These are phyloP conservation scores for Tolypocladium guangdongense DNA, from an alignment of 2,329 filamentous ascomycete species.

Conservation along the genomic window DNA sequence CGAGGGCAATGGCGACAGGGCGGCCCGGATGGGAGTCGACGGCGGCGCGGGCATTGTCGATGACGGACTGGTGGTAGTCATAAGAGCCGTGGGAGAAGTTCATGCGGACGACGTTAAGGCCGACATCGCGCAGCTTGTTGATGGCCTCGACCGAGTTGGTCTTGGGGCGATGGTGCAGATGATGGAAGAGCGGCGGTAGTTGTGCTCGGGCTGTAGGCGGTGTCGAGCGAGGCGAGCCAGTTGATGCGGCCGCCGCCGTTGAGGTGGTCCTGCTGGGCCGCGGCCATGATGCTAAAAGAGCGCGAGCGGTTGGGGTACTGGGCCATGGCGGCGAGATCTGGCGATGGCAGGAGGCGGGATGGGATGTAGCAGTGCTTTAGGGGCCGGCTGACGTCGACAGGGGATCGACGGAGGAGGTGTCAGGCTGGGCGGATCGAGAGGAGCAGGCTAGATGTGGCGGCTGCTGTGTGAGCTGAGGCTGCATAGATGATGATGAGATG, in stretches of 20 bases:
- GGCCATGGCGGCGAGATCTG: slow-evolving; percentile 18
- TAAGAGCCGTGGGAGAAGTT: slow-evolving; percentile 82
- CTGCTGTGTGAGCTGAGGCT: not conserved
- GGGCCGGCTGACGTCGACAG: not conserved
- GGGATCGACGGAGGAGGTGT: not conserved
- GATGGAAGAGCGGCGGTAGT: slow-evolving; percentile 94
- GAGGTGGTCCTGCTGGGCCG: slow-evolving; percentile 76
- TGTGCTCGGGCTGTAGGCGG: slow-evolving; percentile 77
- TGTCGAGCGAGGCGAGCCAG: slow-evolving; percentile 67
- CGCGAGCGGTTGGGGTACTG: slow-evolving; percentile 18
- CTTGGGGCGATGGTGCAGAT: slow-evolving; percentile 98
- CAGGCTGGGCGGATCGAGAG: not conserved
- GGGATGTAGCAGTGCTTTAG: slow-evolving; percentile 1
- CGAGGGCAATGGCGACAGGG: slow-evolving; percentile 89
- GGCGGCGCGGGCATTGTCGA: slow-evolving; percentile 86
- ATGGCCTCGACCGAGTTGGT: slow-evolving; percentile 97
- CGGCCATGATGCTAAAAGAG: slow-evolving; percentile 36
- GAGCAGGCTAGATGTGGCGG: not conserved
- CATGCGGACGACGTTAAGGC: slow-evolving; percentile 98
- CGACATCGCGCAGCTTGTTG: slow-evolving; percentile 80
- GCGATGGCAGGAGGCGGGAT: slow-evolving; percentile 1
- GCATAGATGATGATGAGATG: not conserved
- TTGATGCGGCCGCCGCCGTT: slow-evolving; percentile 60
- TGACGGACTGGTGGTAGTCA: slow-evolving; percentile 97
- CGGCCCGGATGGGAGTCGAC: slow-evolving; percentile 69